Base-by-base conservation (phyloP, 108 stramenopile species). In the Mediolabrus comicus region DNA sequence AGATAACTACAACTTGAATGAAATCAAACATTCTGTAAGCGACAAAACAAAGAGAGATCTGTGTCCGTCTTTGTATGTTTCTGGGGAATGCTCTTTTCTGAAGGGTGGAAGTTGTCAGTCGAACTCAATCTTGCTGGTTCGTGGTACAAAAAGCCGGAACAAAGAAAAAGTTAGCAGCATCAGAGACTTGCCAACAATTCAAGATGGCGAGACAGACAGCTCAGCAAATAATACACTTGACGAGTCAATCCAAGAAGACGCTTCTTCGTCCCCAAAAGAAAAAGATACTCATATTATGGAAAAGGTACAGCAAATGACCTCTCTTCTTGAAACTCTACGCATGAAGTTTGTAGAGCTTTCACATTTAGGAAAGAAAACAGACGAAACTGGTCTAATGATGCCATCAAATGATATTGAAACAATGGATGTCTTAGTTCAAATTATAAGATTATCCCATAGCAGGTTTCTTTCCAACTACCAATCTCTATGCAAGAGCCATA, bases 311-410 rank as follows among this genome's bases (percentile, higher is more conserved):
- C 31, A 53, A 39, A 32, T 77, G n/a, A 58, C 62, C 17, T 56
- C 76, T 41, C 57, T 77, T 17, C 46, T 77, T 2, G 76, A 77
- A 70, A 77, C 69, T 32, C 57, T 70, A 2, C 69, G 76, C 16
- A 62, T 58, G 24, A 77, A 77, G 35, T 53, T 77, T 41, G 68
- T 77, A 16, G 69, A 77, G 35, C 57, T 77, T 35, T 53, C 53
- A 43, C 76, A 77, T 32, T 43, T 53, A 22, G 76, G 76, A 31
- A 56, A 58, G 19, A 59, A 53, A 17, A 30, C 31, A 19, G 76
- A 65, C 27, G 49, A 39, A 59, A 57, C 38, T 52, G 76, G 69
- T 29, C 31, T 77, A 16, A 57, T 77, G n/a, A 33, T 59, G 34
- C 56, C 68, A 39, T 13, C 46, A 3, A 46, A 62, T 52, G 76